Evolutionary conservation across 2,329 filamentous ascomycete species (phyloP).

Genomic region (Diaporthe citrichinensis): DNA sequence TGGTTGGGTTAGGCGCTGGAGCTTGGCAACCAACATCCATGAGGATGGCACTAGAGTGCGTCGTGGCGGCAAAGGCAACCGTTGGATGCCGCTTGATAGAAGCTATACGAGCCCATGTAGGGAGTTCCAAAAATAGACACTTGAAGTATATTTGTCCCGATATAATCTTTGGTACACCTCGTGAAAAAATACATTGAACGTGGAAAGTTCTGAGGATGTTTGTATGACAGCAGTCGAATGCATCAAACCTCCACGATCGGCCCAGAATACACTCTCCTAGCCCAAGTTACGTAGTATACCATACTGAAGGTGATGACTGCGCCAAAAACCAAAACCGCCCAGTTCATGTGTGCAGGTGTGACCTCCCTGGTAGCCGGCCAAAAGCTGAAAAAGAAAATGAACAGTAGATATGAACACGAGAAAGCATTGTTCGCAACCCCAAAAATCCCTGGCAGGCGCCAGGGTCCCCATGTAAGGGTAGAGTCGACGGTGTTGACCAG

Average conservation of each 20-base stretch:
- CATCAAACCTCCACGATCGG: conserved; percentile 49
- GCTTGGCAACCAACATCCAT: too few relatives aligned
- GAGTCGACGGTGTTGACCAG: conserved; percentile 29
- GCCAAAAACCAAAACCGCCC: conserved; percentile 60
- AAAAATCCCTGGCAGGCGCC: conserved; percentile 63
- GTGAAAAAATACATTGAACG: too few relatives aligned
- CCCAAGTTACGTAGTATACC: conserved; percentile 61
- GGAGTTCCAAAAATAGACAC: too few relatives aligned
- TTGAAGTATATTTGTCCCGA: too few relatives aligned
- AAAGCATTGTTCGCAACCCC: conserved; percentile 69
- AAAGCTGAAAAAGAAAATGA: conserved; percentile 71
- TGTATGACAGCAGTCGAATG: accelerated
- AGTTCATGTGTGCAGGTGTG: conserved; percentile 60
- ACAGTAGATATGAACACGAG: conserved; percentile 65
- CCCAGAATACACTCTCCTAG: conserved; percentile 60
- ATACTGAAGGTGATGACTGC: conserved; percentile 59
- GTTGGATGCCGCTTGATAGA: too few relatives aligned
- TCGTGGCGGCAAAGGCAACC: too few relatives aligned
- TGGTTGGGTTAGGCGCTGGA: too few relatives aligned
- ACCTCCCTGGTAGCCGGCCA: conserved; percentile 58
- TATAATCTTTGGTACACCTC: too few relatives aligned
- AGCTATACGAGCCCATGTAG: too few relatives aligned
- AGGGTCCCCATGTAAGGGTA: conserved; percentile 65
- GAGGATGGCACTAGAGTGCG: too few relatives aligned
- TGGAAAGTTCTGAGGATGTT: too few relatives aligned